Evolutionary conservation across 306 rosid genomes (phyloP).

Genomic region (Cicer cuneatum): DNA sequence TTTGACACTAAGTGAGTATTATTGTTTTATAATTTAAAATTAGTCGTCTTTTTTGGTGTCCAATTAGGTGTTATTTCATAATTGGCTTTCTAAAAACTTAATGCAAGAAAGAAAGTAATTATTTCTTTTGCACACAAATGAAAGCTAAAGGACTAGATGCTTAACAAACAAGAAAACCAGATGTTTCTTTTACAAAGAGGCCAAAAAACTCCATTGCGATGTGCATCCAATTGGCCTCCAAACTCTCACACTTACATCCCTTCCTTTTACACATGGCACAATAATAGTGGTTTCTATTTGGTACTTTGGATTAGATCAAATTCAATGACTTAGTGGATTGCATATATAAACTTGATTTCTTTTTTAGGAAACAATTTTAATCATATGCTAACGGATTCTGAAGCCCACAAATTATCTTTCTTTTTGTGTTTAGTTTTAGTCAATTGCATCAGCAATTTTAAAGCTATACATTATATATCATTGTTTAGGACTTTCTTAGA

Average conservation of each 20-base stretch:
- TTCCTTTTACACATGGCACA: slow-evolving; percentile 42
- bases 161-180: slow-evolving; percentile 68
- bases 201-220: slow-evolving; percentile 29
- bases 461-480: slow-evolving; percentile 27
- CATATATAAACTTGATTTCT: slow-evolving; percentile 18
- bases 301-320: slow-evolving; percentile 52
- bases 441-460: slow-evolving; percentile 50
- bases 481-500: slow-evolving; percentile 16
- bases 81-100: slow-evolving; percentile 46
- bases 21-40: background rate
- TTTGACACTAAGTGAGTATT: background rate
- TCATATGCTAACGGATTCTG: slow-evolving; percentile 42
- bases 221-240: slow-evolving; percentile 35
- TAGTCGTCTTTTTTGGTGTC: slow-evolving; percentile 22
- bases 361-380: slow-evolving; percentile 1
- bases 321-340: slow-evolving; percentile 45
- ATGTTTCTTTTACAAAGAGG: slow-evolving; percentile 41
- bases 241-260: slow-evolving; percentile 28
- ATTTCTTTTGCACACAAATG: slow-evolving; percentile 42
- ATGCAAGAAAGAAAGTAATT: slow-evolving; percentile 47
- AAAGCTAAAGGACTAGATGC: slow-evolving; percentile 54
- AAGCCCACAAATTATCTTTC: slow-evolving; percentile 52
- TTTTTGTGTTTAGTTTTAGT: slow-evolving; percentile 47
- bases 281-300: slow-evolving; percentile 26
- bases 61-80: slow-evolving; percentile 43